phyloP scores from a whole-genome alignment of 140 eudicot species.

The Erigeron philadelphicus region DNA sequence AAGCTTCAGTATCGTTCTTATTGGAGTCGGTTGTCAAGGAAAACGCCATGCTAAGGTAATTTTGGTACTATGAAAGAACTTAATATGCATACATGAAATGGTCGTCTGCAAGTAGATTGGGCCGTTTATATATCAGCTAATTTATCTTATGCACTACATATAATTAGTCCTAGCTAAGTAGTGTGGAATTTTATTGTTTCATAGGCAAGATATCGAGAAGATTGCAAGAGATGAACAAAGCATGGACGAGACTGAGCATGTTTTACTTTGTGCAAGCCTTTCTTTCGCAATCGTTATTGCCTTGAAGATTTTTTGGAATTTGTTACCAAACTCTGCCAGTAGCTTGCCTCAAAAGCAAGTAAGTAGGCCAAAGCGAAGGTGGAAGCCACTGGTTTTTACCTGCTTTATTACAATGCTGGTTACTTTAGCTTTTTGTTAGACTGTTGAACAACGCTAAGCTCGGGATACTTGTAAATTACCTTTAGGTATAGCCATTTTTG shows the following conservation, averaged over 20 bases:
- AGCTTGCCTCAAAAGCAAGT: conserved; percentile 7
- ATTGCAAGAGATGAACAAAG: conserved; percentile 53
- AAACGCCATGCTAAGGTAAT: conserved; percentile 59
- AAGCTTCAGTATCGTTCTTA: conserved; percentile 42
- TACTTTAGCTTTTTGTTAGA: conserved; percentile 26
- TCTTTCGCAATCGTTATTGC: conserved; percentile 31
- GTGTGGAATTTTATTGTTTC: not conserved
- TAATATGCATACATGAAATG: not conserved
- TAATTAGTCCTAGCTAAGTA: not conserved
- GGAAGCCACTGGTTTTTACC: conserved; percentile 24
- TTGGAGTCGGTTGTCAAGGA: conserved; percentile 51
- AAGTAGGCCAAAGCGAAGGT: conserved; percentile 5
- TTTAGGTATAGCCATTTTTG: conserved; percentile 23
- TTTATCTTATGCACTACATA: no score
- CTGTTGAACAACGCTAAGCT: not conserved
- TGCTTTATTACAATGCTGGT: conserved; percentile 2
- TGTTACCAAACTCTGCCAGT: not conserved
- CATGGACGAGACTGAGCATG: conserved; percentile 51
- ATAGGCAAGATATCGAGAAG: conserved; percentile 70
- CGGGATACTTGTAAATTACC: conserved; percentile 17
- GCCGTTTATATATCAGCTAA: no score
- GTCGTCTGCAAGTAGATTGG: not conserved
- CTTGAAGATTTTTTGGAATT: conserved; percentile 28
- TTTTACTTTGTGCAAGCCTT: conserved; percentile 23
- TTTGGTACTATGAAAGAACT: not conserved